A percentile compares a stretch with the other conserved stretches of the same genome.
Evolutionary conservation across 192 early-diverging fungal species (phyloP).

Genomic region (Umbelopsis isabellina): DNA sequence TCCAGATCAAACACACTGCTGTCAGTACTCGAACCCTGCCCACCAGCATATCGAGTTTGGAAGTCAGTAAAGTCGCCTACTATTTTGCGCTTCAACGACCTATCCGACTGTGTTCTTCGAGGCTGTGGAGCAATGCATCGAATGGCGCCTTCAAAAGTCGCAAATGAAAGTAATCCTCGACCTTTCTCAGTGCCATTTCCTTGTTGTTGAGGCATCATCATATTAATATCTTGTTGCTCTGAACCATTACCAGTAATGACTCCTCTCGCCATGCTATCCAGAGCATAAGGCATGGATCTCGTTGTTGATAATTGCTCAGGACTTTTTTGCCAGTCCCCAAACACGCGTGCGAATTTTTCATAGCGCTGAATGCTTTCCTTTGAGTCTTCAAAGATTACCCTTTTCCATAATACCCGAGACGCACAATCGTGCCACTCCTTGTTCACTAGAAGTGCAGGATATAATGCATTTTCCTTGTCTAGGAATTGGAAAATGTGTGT

Average conservation of each 20-base stretch:
- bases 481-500: slow-evolving; percentile 50
- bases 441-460: slow-evolving; percentile 36
- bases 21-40: background rate
- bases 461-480: slow-evolving; percentile 22
- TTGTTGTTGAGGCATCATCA: slow-evolving; percentile 17
- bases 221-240: slow-evolving; percentile 13
- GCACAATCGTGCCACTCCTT: slow-evolving; percentile 39
- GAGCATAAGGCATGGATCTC: slow-evolving; percentile 9
- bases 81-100: slow-evolving; percentile 10
- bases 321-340: slow-evolving; percentile 17
- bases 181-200: background rate
- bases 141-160: slow-evolving; percentile 8
- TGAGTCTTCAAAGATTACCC: slow-evolving; percentile 34
- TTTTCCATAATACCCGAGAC: slow-evolving; percentile 35
- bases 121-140: slow-evolving; percentile 11
- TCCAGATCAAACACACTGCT: slow-evolving; percentile 1
- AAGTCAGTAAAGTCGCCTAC: background rate
- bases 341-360: slow-evolving; percentile 16
- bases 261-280: slow-evolving; percentile 1
- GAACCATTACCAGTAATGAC: background rate
- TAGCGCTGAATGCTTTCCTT: slow-evolving; percentile 8
- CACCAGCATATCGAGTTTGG: background rate
- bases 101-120: slow-evolving; percentile 10
- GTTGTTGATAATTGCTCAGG: background rate
- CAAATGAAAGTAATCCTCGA: slow-evolving; percentile 6